phyloP scores from a whole-genome alignment of 345 rosid genomes.

The Gossypium raimondii region DNA sequence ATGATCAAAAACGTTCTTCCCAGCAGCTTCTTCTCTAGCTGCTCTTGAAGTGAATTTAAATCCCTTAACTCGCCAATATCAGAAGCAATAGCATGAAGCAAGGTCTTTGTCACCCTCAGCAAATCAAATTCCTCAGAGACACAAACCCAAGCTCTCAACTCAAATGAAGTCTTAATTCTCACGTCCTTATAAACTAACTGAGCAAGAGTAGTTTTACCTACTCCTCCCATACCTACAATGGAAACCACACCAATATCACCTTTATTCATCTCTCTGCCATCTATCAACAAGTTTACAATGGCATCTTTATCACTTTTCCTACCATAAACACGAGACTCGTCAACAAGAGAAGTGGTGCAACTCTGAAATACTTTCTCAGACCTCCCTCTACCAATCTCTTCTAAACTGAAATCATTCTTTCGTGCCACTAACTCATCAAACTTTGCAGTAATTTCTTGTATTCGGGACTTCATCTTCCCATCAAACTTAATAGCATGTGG shows the following conservation, averaged over 20 bases:
- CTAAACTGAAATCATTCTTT: constrained; percentile 8
- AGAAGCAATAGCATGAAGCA: background rate
- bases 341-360: constrained; percentile 8
- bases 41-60: constrained; percentile 3
- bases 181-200: constrained; percentile 17
- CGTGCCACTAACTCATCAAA: background rate
- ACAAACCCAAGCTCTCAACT: constrained; percentile 17
- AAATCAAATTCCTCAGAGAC: constrained; percentile 9
- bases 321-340: constrained; percentile 22
- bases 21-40: background rate
- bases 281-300: constrained; percentile 15
- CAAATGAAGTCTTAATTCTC: background rate
- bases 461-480: constrained; percentile 1
- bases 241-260: constrained; percentile 22
- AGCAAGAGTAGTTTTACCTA: constrained; percentile 35
- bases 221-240: constrained; percentile 30
- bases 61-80: background rate
- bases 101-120: background rate
- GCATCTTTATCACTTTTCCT: constrained; percentile 23
- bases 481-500: background rate
- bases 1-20: constrained; percentile 14
- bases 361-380: background rate
- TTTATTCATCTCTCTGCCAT: background rate
- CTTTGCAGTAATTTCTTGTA: background rate
- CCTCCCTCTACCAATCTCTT: constrained; percentile 4